Evolutionary conservation across 139 green algal genomes (phyloP), one percentile per base, ranked within the genome.

Genomic region (Picochlorum sp.): DNA sequence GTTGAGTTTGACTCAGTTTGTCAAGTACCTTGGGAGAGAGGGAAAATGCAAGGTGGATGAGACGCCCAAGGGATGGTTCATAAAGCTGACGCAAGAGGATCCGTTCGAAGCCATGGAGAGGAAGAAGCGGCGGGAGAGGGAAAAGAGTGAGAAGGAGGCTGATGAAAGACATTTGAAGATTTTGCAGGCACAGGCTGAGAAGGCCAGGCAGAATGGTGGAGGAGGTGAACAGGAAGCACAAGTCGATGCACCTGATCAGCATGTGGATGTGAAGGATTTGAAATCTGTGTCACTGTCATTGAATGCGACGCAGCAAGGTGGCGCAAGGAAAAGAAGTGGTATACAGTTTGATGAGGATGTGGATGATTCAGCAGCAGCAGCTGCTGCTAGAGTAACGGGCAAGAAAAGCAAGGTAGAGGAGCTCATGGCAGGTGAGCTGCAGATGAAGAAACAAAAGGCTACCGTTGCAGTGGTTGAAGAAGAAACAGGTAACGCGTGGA

Each of bases 31-130:
- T 51, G 73, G 74, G 11, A 68, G 65, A 20, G 63, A 78, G 74
- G 87, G 88, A 18, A 73, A 85, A 56, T 96, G 88, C 80, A 91
- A 90, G 58, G 90, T 98, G 65, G 92, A 98, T 4, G 85, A 98
- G 50, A 96, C 87, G 20, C 73, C 81, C 11, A 95, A 95, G 71
- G 93, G 93, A n/a, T 97, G 89, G 89, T 97, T 84, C 76, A 92
- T 95, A 72, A 68, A 66, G 18, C 52, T 82, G 28, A 65, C 77
- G 4, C 69, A 85, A 66, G 49, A 56, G 7, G 80, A 86, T 61
- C 65, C 73, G 1, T 54, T 59, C 23, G 67, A 72, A 50, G 74
- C 74, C 57, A 68, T 82, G 45, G 70, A 45, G 26, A 69, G 69
- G 8, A 77, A 86, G 65, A 69, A 78, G 61, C 64, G 69, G 3